These are phyloP conservation scores for Pterulicium gracile DNA, from an alignment of 1,284 basidiomycete species.

Conservation along the genomic window DNA sequence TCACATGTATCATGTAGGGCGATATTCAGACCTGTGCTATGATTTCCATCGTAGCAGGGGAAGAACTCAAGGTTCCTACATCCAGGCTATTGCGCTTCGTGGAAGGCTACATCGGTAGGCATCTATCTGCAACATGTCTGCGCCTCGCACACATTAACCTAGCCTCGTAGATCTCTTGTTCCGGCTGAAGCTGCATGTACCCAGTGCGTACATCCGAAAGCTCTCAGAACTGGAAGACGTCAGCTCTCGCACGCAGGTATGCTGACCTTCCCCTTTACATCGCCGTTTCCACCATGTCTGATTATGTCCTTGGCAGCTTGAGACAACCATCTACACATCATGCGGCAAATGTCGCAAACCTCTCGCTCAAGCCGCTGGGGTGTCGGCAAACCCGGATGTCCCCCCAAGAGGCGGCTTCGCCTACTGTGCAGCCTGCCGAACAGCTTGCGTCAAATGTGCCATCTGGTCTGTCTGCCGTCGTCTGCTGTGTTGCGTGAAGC, in stretches of 20 bases:
- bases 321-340: constrained; percentile 55
- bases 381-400: constrained; percentile 15
- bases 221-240: constrained; percentile 40
- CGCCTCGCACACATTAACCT: too few relatives aligned
- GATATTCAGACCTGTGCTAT: constrained; percentile 70
- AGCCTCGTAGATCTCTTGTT: constrained; percentile 43
- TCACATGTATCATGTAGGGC: constrained; percentile 31
- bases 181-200: constrained; percentile 46
- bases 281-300: background rate
- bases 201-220: constrained; percentile 64
- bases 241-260: constrained; percentile 38
- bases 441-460: constrained; percentile 39
- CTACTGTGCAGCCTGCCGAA: constrained; percentile 45
- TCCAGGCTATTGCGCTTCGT: constrained; percentile 40
- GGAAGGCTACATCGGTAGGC: constrained; percentile 60
- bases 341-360: constrained; percentile 61
- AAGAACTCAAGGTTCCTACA: constrained; percentile 39
- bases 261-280: constrained; percentile 10
- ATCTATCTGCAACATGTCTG: background rate
- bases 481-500: background rate
- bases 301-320: constrained; percentile 30
- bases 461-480: constrained; percentile 53
- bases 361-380: constrained; percentile 29
- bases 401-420: constrained; percentile 28
- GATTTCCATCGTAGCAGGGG: constrained; percentile 44